Evolutionary conservation across 1,284 basidiomycete species (phyloP).

Genomic region (Apiotrichum veenhuisii): DNA sequence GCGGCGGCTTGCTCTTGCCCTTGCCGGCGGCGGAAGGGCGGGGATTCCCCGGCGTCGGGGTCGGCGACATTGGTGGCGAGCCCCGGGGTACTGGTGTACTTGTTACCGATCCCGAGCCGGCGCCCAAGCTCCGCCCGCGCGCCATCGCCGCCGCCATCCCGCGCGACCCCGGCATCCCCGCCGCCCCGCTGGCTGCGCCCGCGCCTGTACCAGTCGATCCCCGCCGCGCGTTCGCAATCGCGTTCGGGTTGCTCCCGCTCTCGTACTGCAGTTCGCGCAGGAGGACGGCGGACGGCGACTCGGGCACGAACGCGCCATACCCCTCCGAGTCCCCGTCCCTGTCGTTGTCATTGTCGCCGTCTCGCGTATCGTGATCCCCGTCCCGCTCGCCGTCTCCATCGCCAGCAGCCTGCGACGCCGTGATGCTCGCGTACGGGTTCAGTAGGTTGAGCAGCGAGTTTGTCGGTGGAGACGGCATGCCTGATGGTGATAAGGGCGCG

Average conservation of each 20-base stretch:
- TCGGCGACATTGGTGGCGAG: conserved; percentile 20
- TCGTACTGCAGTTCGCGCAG: conserved; percentile 37
- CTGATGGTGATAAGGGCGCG: too few species aligned
- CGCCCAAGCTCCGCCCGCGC: not conserved
- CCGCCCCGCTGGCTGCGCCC: too few species aligned
- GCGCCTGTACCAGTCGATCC: too few species aligned
- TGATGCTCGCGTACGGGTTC: conserved; percentile 68
- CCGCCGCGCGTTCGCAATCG: too few species aligned
- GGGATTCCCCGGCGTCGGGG: not conserved
- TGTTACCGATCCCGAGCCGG: too few species aligned
- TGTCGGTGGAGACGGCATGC: conserved; percentile 16
- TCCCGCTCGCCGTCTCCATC: not conserved
- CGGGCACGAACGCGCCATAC: conserved; percentile 13
- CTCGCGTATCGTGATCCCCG: not conserved
- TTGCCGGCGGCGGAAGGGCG: not conserved
- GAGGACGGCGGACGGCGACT: conserved; percentile 40
- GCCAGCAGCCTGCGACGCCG: conserved; percentile 51
- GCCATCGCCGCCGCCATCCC: not conserved
- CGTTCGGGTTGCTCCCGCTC: too few species aligned
- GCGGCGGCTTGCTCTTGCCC: too few species aligned
- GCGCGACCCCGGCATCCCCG: too few species aligned
- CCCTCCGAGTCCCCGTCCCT: not conserved
- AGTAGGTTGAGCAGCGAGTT: conserved; percentile 67
- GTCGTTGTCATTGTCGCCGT: not conserved
- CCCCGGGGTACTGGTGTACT: too few species aligned